Conservation (phyloP, 2,329 filamentous ascomycete species). For the Shiraia bambusicola region DNA sequence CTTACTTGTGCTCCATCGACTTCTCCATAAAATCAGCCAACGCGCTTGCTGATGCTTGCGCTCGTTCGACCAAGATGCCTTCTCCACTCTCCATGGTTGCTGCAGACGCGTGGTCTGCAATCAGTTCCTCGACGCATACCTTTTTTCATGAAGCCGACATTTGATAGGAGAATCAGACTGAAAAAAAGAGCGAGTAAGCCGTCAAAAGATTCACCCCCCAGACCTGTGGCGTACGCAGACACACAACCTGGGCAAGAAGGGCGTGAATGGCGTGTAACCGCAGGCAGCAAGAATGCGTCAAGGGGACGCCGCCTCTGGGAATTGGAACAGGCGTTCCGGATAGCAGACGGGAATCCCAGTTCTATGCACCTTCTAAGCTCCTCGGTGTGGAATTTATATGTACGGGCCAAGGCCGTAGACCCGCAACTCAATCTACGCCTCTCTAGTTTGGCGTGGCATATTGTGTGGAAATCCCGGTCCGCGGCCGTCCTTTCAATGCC, state of each 20-base stretch:
- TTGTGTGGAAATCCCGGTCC: constrained; percentile 36
- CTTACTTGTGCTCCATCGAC: background rate
- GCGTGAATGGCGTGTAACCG: too few relatives aligned
- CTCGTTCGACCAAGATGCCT: constrained; percentile 23
- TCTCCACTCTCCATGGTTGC: constrained; percentile 16
- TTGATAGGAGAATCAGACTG: constrained; percentile 2
- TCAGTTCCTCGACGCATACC: constrained; percentile 28
- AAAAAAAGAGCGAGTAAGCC: too few relatives aligned
- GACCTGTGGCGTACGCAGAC: too few relatives aligned
- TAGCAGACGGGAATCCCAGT: too few relatives aligned
- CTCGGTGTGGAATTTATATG: constrained; percentile 37
- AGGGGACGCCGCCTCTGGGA: too few relatives aligned
- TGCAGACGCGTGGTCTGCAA: constrained; percentile 24
- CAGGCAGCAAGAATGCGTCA: too few relatives aligned
- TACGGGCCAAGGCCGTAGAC: constrained; percentile 18
- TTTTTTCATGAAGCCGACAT: constrained; percentile 14
- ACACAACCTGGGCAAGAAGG: too few relatives aligned
- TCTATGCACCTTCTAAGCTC: too few relatives aligned
- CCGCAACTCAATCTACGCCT: constrained; percentile 20
- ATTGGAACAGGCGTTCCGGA: too few relatives aligned
- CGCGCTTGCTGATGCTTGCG: constrained; percentile 27
- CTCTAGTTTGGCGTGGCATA: constrained; percentile 34
- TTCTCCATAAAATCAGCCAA: background rate
- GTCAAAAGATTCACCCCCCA: too few relatives aligned
- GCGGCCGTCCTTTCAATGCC: constrained; percentile 9